Base-by-base conservation (phyloP, 352 stramenopile genomes). In the Pythium graminicola region DNA sequence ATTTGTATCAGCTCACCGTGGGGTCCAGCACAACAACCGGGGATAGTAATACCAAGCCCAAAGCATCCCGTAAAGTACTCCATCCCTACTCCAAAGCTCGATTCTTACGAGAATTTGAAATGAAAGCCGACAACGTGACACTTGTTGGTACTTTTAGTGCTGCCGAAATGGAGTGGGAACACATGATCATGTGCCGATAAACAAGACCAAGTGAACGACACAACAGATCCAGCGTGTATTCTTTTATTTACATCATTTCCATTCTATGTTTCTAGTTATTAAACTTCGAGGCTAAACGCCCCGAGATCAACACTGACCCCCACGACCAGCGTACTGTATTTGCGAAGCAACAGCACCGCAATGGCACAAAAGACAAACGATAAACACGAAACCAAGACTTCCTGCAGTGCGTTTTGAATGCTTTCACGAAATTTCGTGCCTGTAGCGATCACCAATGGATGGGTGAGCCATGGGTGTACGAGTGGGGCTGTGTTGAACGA, bases 51-150 rank as follows among this genome's bases (percentile, higher is more conserved):
- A 27, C 27, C 14, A 60, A 60, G 42, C 11, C 20, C 45, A 48
- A 58, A 35, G 20, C 55, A 19, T 11, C 29, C 14, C 59, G 44
- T 27, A 53, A 67, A 10, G 53, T 68, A 27, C 54, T 68, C 17
- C 60, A 68, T 24, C 60, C 60, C 26, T 68, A 60, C 45, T 64
- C 60, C 1, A 57, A 54, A 29, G 41, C 60, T 0, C 54, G 60
- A 2, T 68, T 68, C 35, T 38, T 64, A 11, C 60, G 60, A 43
- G 60, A 68, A 38, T 68, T 68, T 29, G 55, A 68, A 35, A 54
- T 68, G 38, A 56, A 64, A 32, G 23, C 47, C 24, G 55, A 68
- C 14, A 50, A 68, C 24, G 55, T 68, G 9, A 35, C 42, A 33
- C 50, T 57, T 36, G 32, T 61, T 9, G 46, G 38, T 14, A 61